Percentiles rank a stretch among this genome's conserved stretches.
phyloP scores from a whole-genome alignment of 2,329 filamentous ascomycete genomes.

The Coniochaeta sp. region DNA sequence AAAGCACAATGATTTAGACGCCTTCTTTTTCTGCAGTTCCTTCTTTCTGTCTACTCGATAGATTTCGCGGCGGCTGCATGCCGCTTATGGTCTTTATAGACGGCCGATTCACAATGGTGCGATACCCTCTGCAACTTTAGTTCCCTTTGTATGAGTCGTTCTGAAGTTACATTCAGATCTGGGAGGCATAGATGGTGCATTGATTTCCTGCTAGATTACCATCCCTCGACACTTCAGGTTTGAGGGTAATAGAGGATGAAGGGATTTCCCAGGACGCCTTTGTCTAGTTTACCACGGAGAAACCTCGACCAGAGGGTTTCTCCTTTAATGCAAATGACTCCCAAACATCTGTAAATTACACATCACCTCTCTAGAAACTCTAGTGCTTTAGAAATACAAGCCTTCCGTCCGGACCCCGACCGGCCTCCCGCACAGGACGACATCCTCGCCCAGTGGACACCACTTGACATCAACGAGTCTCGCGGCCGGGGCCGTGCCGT shows the following conservation, averaged over 20 bases:
- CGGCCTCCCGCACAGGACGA: conserved; percentile 66
- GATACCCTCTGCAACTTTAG: not conserved
- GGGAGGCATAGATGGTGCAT: not conserved
- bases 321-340: not conserved
- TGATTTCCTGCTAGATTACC: not conserved
- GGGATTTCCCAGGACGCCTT: not conserved
- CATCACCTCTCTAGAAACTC: too few relatives aligned
- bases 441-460: conserved; percentile 74
- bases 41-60: not conserved
- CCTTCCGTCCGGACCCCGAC: conserved; percentile 1
- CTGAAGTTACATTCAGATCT: not conserved
- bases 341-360: too few relatives aligned
- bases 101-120: not conserved
- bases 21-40: not conserved
- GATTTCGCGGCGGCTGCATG: not conserved
- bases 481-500: conserved; percentile 52
- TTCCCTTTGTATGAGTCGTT: not conserved
- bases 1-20: not conserved
- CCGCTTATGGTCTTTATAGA: not conserved
- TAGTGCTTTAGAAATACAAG: not conserved
- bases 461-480: conserved; percentile 62
- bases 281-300: not conserved
- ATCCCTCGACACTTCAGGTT: not conserved
- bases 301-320: not conserved
- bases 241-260: not conserved